These are phyloP conservation scores for Rhizopogon roseolus DNA, from an alignment of 768 basidiomycete species.

Conservation along the genomic window DNA sequence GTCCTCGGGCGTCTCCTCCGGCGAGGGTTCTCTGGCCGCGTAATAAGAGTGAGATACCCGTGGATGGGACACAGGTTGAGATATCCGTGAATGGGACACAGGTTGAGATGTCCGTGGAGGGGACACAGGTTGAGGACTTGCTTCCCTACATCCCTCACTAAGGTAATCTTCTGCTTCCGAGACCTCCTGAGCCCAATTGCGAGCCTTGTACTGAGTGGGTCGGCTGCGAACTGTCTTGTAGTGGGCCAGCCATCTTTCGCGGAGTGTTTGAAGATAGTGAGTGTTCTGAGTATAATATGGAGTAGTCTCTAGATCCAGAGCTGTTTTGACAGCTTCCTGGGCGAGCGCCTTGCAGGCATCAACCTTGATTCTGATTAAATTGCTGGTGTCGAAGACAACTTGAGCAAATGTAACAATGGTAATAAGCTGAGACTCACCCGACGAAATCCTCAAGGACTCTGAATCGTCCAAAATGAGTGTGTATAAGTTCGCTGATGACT, in stretches of 20 bases:
- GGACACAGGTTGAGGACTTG: no score
- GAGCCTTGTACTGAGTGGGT: not conserved
- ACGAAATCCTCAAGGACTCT: constrained; percentile 28
- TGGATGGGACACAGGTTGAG: no score
- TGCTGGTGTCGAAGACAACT: constrained; percentile 15
- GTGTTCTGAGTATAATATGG: constrained; percentile 33
- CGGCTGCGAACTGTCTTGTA: constrained; percentile 11
- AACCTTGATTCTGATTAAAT: constrained; percentile 22
- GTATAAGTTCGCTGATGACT: constrained; percentile 22
- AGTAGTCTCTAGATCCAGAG: constrained; percentile 32
- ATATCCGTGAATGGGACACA: no score
- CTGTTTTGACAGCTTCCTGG: constrained; percentile 22
- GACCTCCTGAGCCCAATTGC: no score
- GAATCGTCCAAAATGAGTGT: constrained; percentile 37
- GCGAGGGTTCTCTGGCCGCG: no score
- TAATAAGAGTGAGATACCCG: no score
- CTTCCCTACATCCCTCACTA: no score
- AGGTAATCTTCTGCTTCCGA: no score
- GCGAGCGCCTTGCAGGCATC: constrained; percentile 20
- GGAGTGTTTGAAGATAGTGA: constrained; percentile 12
- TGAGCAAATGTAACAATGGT: constrained; percentile 1
- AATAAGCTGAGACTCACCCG: constrained; percentile 24
- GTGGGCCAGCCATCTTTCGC: constrained; percentile 11
- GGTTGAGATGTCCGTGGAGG: no score
- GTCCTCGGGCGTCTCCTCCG: no score